A percentile compares a stretch with the other conserved stretches of the same genome.
These are phyloP conservation scores for Erodium moschatum DNA, from an alignment of 441 rosid genomes.

Conservation along the genomic window DNA sequence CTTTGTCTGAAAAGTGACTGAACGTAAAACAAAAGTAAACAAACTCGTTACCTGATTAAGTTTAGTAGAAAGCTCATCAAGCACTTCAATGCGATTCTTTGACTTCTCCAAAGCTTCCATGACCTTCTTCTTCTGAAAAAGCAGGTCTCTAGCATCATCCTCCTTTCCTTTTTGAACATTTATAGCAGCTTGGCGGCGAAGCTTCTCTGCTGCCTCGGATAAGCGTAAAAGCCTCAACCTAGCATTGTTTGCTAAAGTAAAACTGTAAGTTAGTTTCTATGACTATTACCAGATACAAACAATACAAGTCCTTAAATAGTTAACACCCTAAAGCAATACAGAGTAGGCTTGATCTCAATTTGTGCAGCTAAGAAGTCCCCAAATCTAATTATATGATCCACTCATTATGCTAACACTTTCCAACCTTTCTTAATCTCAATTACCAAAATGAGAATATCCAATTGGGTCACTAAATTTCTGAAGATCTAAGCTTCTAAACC, in stretches of 20 bases:
- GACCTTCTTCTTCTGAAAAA: constrained; percentile 74
- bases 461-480: too few relatives aligned
- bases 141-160: constrained; percentile 64
- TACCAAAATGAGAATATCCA: too few relatives aligned
- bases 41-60: constrained; percentile 50
- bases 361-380: too few relatives aligned
- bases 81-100: constrained; percentile 54
- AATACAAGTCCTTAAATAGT: neutral
- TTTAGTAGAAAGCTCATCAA: constrained; percentile 55
- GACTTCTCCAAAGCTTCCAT: constrained; percentile 69
- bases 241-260: constrained; percentile 49
- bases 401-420: too few relatives aligned
- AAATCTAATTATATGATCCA: too few relatives aligned
- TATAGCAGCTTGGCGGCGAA: constrained; percentile 56
- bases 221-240: constrained; percentile 69
- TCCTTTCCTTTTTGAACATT: constrained; percentile 55
- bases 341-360: neutral
- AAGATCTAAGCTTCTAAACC: neutral
- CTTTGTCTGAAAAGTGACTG: neutral
- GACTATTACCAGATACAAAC: neutral
- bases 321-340: neutral
- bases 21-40: neutral
- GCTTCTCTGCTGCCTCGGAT: constrained; percentile 76
- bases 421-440: too few relatives aligned
- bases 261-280: neutral